Evolutionary conservation across 805 yeast genomes (phyloP).

Genomic region (Saccharomycopsis vini): DNA sequence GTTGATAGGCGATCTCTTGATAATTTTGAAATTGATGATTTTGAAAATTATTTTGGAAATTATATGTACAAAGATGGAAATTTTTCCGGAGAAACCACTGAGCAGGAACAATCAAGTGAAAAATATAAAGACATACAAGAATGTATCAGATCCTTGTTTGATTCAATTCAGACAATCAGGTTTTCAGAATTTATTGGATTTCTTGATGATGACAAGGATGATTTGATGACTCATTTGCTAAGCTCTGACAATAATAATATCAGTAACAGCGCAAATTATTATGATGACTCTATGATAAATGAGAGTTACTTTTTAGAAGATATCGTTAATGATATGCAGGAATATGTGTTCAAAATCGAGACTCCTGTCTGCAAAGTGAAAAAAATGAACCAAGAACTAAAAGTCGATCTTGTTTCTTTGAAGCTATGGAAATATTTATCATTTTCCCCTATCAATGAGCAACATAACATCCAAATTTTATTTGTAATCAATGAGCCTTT

Average conservation of each 20-base stretch:
- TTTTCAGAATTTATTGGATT: constrained; percentile 15
- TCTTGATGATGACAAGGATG: constrained; percentile 1
- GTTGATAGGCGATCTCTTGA: constrained; percentile 1
- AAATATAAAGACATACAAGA: constrained; percentile 3
- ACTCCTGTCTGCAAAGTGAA: constrained; percentile 30
- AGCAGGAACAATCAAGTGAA: constrained; percentile 3
- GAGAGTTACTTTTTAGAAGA: constrained; percentile 4
- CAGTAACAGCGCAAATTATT: too few species aligned
- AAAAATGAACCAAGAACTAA: constrained; percentile 32
- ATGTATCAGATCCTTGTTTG: constrained; percentile 8
- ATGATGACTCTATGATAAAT: constrained; percentile 6
- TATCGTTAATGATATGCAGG: constrained; percentile 4
- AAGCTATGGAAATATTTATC: constrained; percentile 50
- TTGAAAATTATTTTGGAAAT: constrained; percentile 13
- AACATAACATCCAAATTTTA: constrained; percentile 45
- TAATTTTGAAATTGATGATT: constrained; percentile 10
- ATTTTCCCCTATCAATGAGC: constrained; percentile 42
- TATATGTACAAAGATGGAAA: neutral
- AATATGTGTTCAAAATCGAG: constrained; percentile 29
- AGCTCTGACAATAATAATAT: constrained; percentile 1
- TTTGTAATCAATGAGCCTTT: constrained; percentile 29
- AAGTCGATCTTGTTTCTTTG: constrained; percentile 39
- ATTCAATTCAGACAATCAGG: constrained; percentile 3
- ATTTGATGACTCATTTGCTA: constrained; percentile 9
- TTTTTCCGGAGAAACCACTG: neutral